Conservation (phyloP, 2,329 filamentous ascomycete species). For the Monosporascus sp. region DNA sequence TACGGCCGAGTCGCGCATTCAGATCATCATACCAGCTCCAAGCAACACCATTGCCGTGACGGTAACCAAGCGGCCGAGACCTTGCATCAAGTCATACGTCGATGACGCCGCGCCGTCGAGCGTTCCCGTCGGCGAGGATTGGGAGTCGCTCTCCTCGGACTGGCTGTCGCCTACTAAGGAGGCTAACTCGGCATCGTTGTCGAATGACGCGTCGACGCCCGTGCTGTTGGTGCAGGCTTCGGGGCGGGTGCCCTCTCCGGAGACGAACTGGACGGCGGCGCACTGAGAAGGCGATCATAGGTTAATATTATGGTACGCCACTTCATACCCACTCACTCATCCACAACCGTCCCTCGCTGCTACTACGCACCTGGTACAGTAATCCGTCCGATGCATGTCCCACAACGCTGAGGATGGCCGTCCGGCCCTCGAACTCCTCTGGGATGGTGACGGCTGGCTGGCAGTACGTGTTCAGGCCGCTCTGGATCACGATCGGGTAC, state of each 20-base stretch:
- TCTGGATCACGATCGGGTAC: conserved; percentile 49
- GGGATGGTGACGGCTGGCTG: conserved; percentile 43
- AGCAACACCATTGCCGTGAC: conserved; percentile 13
- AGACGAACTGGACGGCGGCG: conserved; percentile 50
- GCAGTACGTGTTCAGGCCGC: conserved; percentile 50
- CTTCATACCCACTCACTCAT: too few species aligned
- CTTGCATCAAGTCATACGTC: conserved; percentile 8
- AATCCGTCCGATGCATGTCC: conserved; percentile 49
- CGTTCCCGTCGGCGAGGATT: conserved; percentile 6
- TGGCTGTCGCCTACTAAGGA: conserved; percentile 22
- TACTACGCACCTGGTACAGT: conserved; percentile 46
- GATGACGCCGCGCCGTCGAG: conserved; percentile 15
- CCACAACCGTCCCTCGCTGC: too few species aligned
- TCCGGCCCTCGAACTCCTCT: conserved; percentile 45
- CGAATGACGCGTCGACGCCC: conserved; percentile 26
- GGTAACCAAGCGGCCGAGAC: conserved; percentile 10
- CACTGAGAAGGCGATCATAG: conserved; percentile 35
- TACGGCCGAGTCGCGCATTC: too few species aligned
- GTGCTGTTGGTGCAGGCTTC: conserved; percentile 34
- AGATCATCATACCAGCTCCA: conserved; percentile 13
- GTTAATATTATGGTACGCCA: not conserved
- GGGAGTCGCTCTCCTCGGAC: not conserved
- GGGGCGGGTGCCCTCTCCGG: conserved; percentile 27
- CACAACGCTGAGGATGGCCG: conserved; percentile 49
- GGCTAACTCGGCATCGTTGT: conserved; percentile 24